A percentile compares a stretch with the other conserved stretches of the same genome.
These are phyloP conservation scores for Tephrocybe sp. DNA, from an alignment of 768 basidiomycete genomes.

Conservation along the genomic window DNA sequence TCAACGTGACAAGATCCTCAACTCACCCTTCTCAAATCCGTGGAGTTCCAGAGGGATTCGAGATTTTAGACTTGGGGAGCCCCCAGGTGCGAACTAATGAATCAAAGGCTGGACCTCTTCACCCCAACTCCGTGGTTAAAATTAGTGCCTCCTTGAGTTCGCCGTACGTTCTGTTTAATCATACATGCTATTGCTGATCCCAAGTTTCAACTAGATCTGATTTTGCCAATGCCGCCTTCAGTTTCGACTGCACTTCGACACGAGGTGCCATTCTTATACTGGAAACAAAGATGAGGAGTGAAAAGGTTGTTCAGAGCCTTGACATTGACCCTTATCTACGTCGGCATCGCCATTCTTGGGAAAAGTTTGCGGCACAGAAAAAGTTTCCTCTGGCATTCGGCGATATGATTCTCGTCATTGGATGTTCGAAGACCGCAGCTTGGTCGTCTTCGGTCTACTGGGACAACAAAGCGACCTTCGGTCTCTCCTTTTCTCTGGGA, in stretches of 20 bases:
- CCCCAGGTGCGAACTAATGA: background rate
- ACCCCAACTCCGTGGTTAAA: background rate
- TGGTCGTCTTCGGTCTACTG: slow-evolving; percentile 2
- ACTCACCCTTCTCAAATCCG: background rate
- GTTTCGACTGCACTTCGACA: background rate
- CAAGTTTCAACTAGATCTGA: background rate
- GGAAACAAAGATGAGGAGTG: background rate
- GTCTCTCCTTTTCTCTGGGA: background rate
- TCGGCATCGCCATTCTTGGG: background rate
- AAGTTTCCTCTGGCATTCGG: no score
- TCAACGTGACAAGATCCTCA: background rate
- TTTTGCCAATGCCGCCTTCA: background rate
- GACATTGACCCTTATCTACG: background rate
- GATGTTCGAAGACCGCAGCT: no score
- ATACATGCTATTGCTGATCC: background rate
- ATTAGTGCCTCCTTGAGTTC: background rate
- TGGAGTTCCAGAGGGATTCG: background rate
- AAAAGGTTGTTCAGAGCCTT: background rate
- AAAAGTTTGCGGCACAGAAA: no score
- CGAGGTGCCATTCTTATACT: background rate
- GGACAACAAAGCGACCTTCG: background rate
- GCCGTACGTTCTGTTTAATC: background rate
- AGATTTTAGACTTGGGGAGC: background rate
- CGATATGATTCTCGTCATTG: background rate
- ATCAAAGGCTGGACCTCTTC: background rate